Evolutionary conservation across 169 alveolate genomes (phyloP).

Genomic region (Hepatocystis sp.): DNA sequence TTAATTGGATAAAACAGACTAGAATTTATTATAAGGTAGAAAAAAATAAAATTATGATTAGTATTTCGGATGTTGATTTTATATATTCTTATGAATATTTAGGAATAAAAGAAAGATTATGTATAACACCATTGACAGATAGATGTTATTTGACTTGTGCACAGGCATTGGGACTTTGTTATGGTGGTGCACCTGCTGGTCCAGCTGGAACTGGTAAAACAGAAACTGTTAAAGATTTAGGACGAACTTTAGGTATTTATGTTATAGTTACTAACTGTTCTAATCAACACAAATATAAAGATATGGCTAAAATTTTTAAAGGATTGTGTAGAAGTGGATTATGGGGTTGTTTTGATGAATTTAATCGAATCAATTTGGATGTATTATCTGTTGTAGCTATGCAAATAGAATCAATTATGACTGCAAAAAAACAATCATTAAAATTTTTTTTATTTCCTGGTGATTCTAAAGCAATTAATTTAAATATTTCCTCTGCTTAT

Average conservation of each 20-base stretch:
- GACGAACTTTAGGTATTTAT: constrained; percentile 96
- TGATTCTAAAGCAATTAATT: constrained; percentile 91
- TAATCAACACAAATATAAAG: constrained; percentile 97
- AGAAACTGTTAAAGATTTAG: constrained; percentile 98
- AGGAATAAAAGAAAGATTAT: constrained; percentile 97
- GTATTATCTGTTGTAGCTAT: constrained; percentile 97
- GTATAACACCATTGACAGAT: constrained; percentile 99
- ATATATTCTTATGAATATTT: constrained; percentile 98
- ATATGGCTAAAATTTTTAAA: constrained; percentile 97
- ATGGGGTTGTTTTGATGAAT: constrained; percentile 99
- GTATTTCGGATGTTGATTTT: constrained; percentile 95
- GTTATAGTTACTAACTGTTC: constrained; percentile 98
- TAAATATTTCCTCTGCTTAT: constrained; percentile 95
- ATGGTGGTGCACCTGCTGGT: constrained; percentile 99
- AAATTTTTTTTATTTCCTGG: constrained; percentile 88
- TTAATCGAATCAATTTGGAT: constrained; percentile 96
- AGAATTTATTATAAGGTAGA: constrained; percentile 93
- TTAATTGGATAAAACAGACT: constrained; percentile 97
- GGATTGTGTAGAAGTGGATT: constrained; percentile 97
- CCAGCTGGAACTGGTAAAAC: constrained; percentile 99
- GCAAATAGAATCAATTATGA: constrained; percentile 93
- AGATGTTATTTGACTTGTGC: constrained; percentile 97
- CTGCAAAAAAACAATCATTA: constrained; percentile 89
- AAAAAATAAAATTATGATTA: constrained; percentile 86
- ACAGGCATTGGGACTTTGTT: constrained; percentile 96